Evolutionary conservation across 2,329 filamentous ascomycete genomes (phyloP).

Genomic region (Fusarium caatingaense): DNA sequence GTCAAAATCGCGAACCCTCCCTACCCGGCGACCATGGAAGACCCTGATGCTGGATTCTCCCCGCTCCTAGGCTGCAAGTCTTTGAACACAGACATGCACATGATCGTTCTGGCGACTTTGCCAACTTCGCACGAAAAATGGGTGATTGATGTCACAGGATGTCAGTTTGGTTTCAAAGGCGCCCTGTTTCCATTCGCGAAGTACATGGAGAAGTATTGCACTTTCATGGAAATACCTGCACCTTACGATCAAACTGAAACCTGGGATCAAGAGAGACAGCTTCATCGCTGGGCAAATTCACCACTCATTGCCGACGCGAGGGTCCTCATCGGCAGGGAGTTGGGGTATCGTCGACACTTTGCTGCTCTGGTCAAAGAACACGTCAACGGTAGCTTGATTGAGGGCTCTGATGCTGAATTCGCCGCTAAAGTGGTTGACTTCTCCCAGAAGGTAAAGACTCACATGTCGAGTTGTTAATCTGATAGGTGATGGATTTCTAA

Average conservation of each 20-base stretch:
- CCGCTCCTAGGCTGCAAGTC: too few species aligned
- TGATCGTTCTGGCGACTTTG: constrained; percentile 4
- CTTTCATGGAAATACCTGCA: too few species aligned
- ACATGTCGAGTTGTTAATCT: constrained; percentile 9
- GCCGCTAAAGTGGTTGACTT: constrained; percentile 8
- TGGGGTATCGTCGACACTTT: constrained; percentile 22
- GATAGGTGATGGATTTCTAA: background rate
- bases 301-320: too few species aligned
- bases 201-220: constrained; percentile 14
- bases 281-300: too few species aligned
- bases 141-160: constrained; percentile 25
- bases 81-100: background rate
- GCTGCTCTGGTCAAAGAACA: constrained; percentile 4
- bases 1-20: too few species aligned
- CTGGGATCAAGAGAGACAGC: constrained; percentile 14
- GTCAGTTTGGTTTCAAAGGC: constrained; percentile 33
- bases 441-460: background rate
- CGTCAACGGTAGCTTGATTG: constrained; percentile 4
- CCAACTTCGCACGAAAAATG: constrained; percentile 11
- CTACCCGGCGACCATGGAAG: too few species aligned
- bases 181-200: constrained; percentile 20
- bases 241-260: constrained; percentile 3
- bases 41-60: too few species aligned
- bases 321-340: constrained; percentile 9
- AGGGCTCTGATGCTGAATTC: constrained; percentile 24